Percentiles rank a stretch among this genome's conserved stretches.
These are phyloP conservation scores for Bacterosira constricta DNA, from an alignment of 108 stramenopile species.

Conservation along the genomic window DNA sequence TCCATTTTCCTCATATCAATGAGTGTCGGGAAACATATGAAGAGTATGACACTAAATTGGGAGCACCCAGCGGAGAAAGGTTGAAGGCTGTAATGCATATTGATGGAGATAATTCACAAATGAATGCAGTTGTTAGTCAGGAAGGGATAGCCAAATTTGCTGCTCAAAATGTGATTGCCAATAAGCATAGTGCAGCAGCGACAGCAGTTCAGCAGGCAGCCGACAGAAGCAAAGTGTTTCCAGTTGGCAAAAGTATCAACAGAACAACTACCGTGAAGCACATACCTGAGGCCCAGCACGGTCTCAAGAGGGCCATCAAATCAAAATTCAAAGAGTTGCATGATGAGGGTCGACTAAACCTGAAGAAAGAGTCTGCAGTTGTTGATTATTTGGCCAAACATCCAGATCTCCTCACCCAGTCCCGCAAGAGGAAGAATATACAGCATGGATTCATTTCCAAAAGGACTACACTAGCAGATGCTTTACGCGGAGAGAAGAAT, in stretches of 20 bases:
- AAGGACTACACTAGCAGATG: too few species aligned
- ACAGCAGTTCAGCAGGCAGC: conserved; percentile 3
- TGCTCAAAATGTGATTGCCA: not conserved
- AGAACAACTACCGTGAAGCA: not conserved
- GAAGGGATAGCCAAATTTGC: not conserved
- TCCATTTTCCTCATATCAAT: not conserved
- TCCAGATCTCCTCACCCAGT: not conserved
- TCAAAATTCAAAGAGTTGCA: not conserved
- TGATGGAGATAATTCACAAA: conserved; percentile 8
- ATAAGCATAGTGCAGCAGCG: conserved; percentile 4
- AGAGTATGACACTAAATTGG: not conserved
- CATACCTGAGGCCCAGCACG: not conserved
- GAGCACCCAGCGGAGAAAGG: not conserved
- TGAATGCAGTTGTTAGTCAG: not conserved
- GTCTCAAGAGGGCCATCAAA: not conserved
- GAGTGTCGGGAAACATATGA: not conserved
- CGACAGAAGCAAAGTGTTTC: not conserved
- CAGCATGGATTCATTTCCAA: not conserved
- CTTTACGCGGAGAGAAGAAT: too few species aligned
- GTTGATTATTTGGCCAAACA: conserved; percentile 1
- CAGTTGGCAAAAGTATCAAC: not conserved
- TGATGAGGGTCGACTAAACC: not conserved
- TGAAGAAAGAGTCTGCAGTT: not conserved
- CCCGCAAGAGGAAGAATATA: not conserved
- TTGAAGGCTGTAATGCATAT: not conserved